phyloP scores from a whole-genome alignment of 2,329 filamentous ascomycete genomes.

The Neofusicoccum umdonicola region DNA sequence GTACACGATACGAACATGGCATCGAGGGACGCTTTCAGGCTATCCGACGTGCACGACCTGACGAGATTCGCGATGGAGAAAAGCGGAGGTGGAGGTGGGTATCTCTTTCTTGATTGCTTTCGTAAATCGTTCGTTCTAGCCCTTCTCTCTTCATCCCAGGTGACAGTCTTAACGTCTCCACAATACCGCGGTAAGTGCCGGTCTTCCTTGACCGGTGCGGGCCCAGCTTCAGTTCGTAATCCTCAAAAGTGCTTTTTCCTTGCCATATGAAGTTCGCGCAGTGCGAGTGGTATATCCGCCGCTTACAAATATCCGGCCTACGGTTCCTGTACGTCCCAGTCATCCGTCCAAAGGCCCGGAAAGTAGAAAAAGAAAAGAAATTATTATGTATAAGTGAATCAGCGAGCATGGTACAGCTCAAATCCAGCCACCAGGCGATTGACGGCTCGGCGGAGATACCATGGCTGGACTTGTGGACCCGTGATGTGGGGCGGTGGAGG shows the following conservation, averaged over 20 bases:
- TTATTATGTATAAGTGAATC: background rate
- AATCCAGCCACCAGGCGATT: slow-evolving; percentile 3
- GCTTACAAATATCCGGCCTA: background rate
- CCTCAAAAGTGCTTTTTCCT: background rate
- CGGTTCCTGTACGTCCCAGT: background rate
- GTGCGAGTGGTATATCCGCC: background rate
- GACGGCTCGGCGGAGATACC: background rate
- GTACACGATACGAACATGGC: no score
- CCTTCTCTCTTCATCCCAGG: background rate
- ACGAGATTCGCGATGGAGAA: background rate
- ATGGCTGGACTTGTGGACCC: background rate
- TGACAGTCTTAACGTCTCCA: background rate
- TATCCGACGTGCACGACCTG: background rate
- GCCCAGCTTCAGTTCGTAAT: background rate
- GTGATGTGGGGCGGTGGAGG: background rate
- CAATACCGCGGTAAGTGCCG: background rate
- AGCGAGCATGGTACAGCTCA: background rate
- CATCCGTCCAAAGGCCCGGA: background rate
- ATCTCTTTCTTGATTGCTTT: background rate
- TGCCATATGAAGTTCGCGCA: background rate
- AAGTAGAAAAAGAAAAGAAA: background rate
- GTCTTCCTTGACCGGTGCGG: background rate
- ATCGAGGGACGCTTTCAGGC: background rate
- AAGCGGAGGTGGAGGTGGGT: background rate
- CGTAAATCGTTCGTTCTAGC: background rate